Evolutionary conservation across 2,329 filamentous ascomycete species (phyloP).

Genomic region (Fusarium drepaniforme): DNA sequence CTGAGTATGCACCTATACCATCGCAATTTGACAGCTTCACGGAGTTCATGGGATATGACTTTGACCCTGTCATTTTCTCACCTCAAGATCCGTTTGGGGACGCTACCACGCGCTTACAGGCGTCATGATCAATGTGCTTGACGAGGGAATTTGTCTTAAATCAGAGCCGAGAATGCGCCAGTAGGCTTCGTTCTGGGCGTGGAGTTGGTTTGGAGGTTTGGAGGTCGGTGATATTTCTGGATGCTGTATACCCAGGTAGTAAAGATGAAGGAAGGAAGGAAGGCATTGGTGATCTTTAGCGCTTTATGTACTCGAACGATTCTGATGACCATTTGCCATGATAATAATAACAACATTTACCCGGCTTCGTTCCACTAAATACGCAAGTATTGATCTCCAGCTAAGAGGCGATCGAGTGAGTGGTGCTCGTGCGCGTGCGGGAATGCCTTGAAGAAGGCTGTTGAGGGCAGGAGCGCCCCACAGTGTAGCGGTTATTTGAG

Average conservation of each 20-base stretch:
- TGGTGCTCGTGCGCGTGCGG: too few relatives aligned
- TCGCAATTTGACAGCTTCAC: neutral
- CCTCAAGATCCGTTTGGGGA: neutral
- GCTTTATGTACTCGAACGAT: neutral
- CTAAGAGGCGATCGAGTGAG: neutral
- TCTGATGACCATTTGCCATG: neutral
- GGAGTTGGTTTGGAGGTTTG: neutral
- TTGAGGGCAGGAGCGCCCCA: too few relatives aligned
- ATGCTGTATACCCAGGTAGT: neutral
- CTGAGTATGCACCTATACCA: neutral
- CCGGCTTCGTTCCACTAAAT: neutral
- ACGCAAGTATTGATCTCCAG: neutral
- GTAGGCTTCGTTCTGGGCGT: neutral
- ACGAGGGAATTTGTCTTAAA: neutral
- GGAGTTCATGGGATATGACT: neutral
- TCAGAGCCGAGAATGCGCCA: neutral
- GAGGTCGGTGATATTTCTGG: neutral
- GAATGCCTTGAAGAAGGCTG: too few relatives aligned
- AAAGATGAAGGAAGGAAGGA: neutral
- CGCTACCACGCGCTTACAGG: neutral
- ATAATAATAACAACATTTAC: too few relatives aligned
- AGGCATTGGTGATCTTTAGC: neutral
- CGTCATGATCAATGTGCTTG: neutral
- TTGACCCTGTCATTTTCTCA: neutral
- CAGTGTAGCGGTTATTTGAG: too few relatives aligned